Base-by-base conservation (phyloP, 768 basidiomycete species). In the Chiua virens region DNA sequence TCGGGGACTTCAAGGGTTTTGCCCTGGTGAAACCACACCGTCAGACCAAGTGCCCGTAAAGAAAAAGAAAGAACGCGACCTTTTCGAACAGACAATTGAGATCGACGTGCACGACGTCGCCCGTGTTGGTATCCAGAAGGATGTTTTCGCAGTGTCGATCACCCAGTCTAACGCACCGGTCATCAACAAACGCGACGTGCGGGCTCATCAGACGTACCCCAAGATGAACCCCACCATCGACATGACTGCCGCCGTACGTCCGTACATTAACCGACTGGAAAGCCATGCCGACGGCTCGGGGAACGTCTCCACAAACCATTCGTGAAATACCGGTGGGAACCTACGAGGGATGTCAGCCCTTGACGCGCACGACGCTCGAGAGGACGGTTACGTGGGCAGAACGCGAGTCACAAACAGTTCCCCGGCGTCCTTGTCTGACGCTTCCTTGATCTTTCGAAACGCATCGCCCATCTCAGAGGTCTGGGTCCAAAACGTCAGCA, bases 71-170 rank as follows among this genome's bases (percentile, higher is more conserved):
- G 15, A 7, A 17, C 15, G 15, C 9, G 30, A 89, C 93, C 81
- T 92, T 96, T 58, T 98, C 97, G 58, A 99, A 99, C 15, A 98
- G 77, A 72, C 94, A 97, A 65, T 98, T 98, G 61, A 99, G 95
- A 68, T 98, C 97, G 50, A 98, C 94, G 59, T 99, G 97, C 1
- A 98, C 87, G 8, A 89, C 81, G 62, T 96, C 95, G 2, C 97
- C 97, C 0, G 85, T 87, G 57, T 85, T 87, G 5, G 73, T 78
- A 62, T 99, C 97, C 40, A 98, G 81, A 14, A 99, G 76, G 43
- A 98, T 98, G 64, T 99, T 99, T 71, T 98, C 96, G 60, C 87
- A 85, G 65, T 99, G 97, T 36, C 97, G 80, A 69, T 99, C 97
- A 13, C 97, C 97, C n/a, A 99, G 77, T n/a, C 95, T 96, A 17